Evolutionary conservation across 306 rosid species (phyloP), one percentile per base, ranked within the genome.

Genomic region (Styphnolobium japonicum): DNA sequence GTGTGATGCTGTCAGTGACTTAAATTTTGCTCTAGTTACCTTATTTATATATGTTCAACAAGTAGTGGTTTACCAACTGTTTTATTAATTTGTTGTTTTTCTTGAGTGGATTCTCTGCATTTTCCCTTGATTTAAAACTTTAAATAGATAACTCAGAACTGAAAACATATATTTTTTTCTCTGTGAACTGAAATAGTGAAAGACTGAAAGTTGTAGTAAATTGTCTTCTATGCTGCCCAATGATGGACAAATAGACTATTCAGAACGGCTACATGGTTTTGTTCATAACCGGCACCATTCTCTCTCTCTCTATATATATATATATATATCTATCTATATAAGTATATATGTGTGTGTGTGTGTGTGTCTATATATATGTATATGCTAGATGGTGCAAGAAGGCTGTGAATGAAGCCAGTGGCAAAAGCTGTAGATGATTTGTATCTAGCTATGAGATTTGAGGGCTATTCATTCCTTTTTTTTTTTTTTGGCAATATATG

Each of bases 391-490:
- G 82, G 81, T 76, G 79, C 69, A 27, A 37, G 79, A 58, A 70
- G 82, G 82, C 33, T 82, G 82, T 82, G 78, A 57, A 58, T 34
- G 62, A 70, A 70, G 65, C 74, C 52, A 18, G 67, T 71, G 68
- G 22, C 16, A 23, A 36, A 39, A 42, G 55, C 69, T 49, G 34
- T 57, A 39, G 40, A 63, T 84, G 88, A 82, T 56, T 23, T 22
- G 7, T 55, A 31, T 12, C 27, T 78, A 75, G 72, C 85, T 75
- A 81, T 81, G 81, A 75, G 81, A 74, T 75, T 81, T 81, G 85
- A 81, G 85, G 85, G 85, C 80, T 46, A 4, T 64, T 22, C 25
- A 25, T 43, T 42, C 12, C 2, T 22, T 40, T 65, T 43, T 55
- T 36, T 22, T 40, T 65, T 43, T 55, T 36, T 4, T 27, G 22